Percentiles rank a stretch among this genome's conserved stretches.
Conservation (phyloP, 2,329 filamentous ascomycete genomes). For the Neofusicoccum parvum region DNA sequence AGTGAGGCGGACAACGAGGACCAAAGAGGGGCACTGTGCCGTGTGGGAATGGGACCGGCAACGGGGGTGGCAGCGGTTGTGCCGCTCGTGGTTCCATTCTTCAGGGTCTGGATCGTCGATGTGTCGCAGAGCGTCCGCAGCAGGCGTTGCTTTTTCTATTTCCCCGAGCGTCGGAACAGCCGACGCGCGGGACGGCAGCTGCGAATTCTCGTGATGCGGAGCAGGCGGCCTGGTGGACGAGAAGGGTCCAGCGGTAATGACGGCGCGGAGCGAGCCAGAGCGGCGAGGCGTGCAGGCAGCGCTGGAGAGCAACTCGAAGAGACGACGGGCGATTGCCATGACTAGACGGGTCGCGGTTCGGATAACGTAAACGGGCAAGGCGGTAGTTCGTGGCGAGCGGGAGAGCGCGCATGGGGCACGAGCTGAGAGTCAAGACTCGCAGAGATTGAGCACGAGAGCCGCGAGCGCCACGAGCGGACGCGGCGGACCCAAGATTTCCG, state of each 20-base stretch:
- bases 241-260: background rate
- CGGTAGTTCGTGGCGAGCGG: slow-evolving; percentile 14
- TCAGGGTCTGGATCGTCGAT: slow-evolving; percentile 11
- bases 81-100: background rate
- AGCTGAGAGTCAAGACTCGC: background rate
- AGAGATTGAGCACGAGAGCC: too few species aligned
- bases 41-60: background rate
- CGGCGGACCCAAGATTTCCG: background rate
- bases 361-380: slow-evolving; percentile 14
- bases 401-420: slow-evolving; percentile 2
- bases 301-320: background rate
- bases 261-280: slow-evolving; percentile 13
- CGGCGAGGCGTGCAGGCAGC: background rate
- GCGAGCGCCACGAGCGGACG: too few species aligned
- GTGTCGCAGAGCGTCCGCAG: background rate
- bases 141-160: slow-evolving; percentile 3
- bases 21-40: slow-evolving; percentile 1
- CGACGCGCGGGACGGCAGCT: background rate
- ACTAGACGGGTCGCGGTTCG: background rate
- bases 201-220: background rate
- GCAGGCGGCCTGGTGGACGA: background rate
- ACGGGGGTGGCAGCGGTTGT: background rate
- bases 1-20: slow-evolving; percentile 7
- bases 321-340: slow-evolving; percentile 1
- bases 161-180: background rate